Percentiles rank a stretch among this genome's conserved stretches.
Evolutionary conservation across 2,329 filamentous ascomycete genomes (phyloP).

Genomic region (Paracamarosporium sp.): DNA sequence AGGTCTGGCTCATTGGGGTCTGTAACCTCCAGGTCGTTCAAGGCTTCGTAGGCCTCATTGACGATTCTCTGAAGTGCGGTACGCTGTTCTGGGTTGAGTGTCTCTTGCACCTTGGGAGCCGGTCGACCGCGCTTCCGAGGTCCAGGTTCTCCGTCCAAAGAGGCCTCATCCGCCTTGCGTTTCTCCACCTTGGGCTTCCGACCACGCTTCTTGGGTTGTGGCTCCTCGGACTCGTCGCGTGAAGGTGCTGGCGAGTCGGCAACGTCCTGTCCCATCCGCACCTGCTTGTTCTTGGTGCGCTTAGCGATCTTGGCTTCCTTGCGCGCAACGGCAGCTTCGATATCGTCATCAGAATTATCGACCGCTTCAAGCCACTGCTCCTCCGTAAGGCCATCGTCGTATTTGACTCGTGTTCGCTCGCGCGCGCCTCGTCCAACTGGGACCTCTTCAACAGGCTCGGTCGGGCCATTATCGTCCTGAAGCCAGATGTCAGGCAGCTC

Average conservation of each 20-base stretch:
- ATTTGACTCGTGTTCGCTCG: slow-evolving; percentile 92
- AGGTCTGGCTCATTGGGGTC: slow-evolving; percentile 67
- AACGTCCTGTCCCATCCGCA: slow-evolving; percentile 57
- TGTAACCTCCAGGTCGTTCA: slow-evolving; percentile 81
- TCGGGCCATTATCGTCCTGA: slow-evolving; percentile 80
- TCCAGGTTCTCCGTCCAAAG: slow-evolving; percentile 68
- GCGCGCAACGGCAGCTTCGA: slow-evolving; percentile 89
- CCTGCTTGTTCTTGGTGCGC: slow-evolving; percentile 77
- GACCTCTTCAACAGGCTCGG: slow-evolving; percentile 79
- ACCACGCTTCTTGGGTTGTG: slow-evolving; percentile 77
- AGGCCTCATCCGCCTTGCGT: slow-evolving; percentile 80
- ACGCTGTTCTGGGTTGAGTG: slow-evolving; percentile 73
- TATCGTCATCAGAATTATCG: slow-evolving; percentile 92
- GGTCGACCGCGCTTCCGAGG: slow-evolving; percentile 70
- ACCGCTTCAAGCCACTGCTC: slow-evolving; percentile 99
- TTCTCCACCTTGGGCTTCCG: slow-evolving; percentile 83
- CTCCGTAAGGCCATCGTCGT: slow-evolving; percentile 96
- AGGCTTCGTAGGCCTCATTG: slow-evolving; percentile 75
- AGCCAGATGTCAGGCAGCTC: slow-evolving; percentile 96
- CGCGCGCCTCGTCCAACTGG: slow-evolving; percentile 83
- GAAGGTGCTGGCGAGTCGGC: slow-evolving; percentile 82
- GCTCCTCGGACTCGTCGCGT: slow-evolving; percentile 82
- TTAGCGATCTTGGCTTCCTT: slow-evolving; percentile 86
- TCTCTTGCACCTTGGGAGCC: slow-evolving; percentile 69
- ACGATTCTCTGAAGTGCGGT: slow-evolving; percentile 80